phyloP scores from a whole-genome alignment of 2,329 filamentous ascomycete species.

The Calonectria leucothoes region DNA sequence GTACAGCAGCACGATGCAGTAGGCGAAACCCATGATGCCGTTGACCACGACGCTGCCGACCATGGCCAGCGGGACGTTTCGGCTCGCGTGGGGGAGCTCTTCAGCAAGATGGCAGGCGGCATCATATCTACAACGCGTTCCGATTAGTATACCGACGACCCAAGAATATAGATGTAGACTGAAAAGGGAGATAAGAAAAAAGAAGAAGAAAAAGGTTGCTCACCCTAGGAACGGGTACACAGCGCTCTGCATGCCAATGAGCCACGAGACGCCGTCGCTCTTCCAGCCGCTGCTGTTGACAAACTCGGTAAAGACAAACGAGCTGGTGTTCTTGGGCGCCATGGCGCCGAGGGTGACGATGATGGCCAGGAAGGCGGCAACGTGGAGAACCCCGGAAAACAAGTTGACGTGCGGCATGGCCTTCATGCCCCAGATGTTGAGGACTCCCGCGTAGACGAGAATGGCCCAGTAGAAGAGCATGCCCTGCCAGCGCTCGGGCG shows the following conservation, averaged over 20 bases:
- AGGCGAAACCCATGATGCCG: constrained; percentile 57
- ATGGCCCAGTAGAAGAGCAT: constrained; percentile 61
- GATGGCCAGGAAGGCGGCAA: constrained; percentile 42
- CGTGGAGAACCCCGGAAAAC: constrained; percentile 40
- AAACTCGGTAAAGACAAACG: constrained; percentile 47
- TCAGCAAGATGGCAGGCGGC: constrained; percentile 49
- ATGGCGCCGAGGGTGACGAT: constrained; percentile 45
- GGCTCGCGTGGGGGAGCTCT: constrained; percentile 47
- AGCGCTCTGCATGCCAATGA: constrained; percentile 46
- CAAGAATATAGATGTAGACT: too few relatives aligned
- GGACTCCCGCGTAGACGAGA: constrained; percentile 47
- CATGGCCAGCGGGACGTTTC: constrained; percentile 49
- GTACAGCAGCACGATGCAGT: constrained; percentile 56
- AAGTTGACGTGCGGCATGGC: constrained; percentile 51
- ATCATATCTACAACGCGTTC: constrained; percentile 44
- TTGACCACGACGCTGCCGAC: constrained; percentile 52
- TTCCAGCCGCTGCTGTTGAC: constrained; percentile 48
- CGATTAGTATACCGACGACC: background rate
- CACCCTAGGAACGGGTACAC: constrained; percentile 50
- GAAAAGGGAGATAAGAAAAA: too few relatives aligned
- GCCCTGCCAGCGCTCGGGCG: constrained; percentile 55
- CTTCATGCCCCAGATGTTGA: constrained; percentile 56
- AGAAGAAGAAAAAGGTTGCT: background rate
- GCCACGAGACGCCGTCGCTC: constrained; percentile 46
- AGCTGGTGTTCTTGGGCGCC: constrained; percentile 43